Percentiles rank a stretch among this genome's conserved stretches.
phyloP scores from a whole-genome alignment of 2,329 filamentous ascomycete genomes.

The Rhynchosporium secalis region DNA sequence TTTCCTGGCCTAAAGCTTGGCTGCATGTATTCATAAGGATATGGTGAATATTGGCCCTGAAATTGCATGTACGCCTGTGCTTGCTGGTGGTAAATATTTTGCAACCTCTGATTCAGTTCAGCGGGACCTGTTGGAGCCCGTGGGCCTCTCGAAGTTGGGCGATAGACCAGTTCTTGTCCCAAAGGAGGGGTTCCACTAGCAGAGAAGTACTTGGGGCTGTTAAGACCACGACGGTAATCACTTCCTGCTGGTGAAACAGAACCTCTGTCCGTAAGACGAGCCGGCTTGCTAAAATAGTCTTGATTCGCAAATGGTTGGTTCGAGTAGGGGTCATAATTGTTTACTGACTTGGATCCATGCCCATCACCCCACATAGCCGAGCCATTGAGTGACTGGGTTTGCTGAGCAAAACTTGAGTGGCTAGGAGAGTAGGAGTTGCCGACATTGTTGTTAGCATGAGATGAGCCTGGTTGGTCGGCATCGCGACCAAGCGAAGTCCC shows the following conservation, averaged over 20 bases:
- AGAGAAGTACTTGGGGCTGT: conserved; percentile 38
- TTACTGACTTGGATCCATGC: conserved; percentile 32
- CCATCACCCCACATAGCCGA: conserved; percentile 37
- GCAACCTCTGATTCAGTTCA: conserved; percentile 37
- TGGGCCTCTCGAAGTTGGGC: conserved; percentile 35
- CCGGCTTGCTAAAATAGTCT: conserved; percentile 33
- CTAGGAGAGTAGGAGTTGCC: conserved; percentile 34
- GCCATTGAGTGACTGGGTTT: conserved; percentile 29
- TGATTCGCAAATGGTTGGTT: conserved; percentile 37
- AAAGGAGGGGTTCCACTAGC: conserved; percentile 33
- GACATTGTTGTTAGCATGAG: conserved; percentile 29
- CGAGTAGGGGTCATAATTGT: conserved; percentile 33
- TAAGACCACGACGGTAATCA: conserved; percentile 38
- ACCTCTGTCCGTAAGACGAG: conserved; percentile 34
- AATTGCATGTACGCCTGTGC: conserved; percentile 41
- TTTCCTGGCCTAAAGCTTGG: conserved; percentile 41
- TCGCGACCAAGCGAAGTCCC: conserved; percentile 33
- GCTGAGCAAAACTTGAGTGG: conserved; percentile 30
- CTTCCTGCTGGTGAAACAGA: conserved; percentile 38
- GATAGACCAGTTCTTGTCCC: conserved; percentile 35
- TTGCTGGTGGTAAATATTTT: conserved; percentile 34
- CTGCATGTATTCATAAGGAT: conserved; percentile 44
- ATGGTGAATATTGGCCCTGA: conserved; percentile 43
- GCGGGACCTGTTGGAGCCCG: conserved; percentile 33
- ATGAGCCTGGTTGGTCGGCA: conserved; percentile 26